Conservation (phyloP, 2,329 filamentous ascomycete genomes). For the Hypoxylon sp. region DNA sequence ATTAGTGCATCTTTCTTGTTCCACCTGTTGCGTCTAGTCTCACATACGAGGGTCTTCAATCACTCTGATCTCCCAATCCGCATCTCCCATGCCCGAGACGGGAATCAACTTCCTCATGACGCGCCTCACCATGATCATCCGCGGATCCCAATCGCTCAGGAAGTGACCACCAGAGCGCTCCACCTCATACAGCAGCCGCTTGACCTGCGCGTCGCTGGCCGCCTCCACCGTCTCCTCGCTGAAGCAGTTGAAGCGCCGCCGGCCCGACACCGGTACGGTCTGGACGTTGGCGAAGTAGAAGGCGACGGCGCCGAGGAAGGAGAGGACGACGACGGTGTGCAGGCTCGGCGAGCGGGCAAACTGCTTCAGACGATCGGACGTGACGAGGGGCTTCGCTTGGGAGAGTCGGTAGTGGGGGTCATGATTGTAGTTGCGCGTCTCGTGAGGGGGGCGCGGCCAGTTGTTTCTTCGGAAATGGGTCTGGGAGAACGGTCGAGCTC, state of each 20-base stretch:
- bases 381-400: slow-evolving; percentile 52
- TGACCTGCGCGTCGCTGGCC: slow-evolving; percentile 63
- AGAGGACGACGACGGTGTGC: slow-evolving; percentile 52
- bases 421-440: slow-evolving; percentile 30
- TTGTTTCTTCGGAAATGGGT: slow-evolving; percentile 32
- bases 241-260: slow-evolving; percentile 77
- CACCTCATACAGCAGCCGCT: slow-evolving; percentile 63
- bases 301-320: slow-evolving; percentile 54
- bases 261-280: slow-evolving; percentile 75
- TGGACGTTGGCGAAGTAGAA: slow-evolving; percentile 77
- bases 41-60: slow-evolving; percentile 69
- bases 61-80: slow-evolving; percentile 76
- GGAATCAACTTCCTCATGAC: slow-evolving; percentile 74
- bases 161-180: slow-evolving; percentile 62
- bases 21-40: too few relatives aligned
- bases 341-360: slow-evolving; percentile 50
- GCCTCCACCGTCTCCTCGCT: slow-evolving; percentile 62
- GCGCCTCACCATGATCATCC: slow-evolving; percentile 64
- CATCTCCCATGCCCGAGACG: slow-evolving; percentile 66
- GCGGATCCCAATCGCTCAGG: slow-evolving; percentile 66
- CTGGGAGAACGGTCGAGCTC: slow-evolving; percentile 35
- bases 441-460: slow-evolving; percentile 36
- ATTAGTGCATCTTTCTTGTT: too few relatives aligned
- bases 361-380: slow-evolving; percentile 45
- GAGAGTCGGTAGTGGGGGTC: slow-evolving; percentile 32